Evolutionary conservation across 306 rosid genomes (phyloP).

Genomic region (Amphicarpaea edgeworthii): DNA sequence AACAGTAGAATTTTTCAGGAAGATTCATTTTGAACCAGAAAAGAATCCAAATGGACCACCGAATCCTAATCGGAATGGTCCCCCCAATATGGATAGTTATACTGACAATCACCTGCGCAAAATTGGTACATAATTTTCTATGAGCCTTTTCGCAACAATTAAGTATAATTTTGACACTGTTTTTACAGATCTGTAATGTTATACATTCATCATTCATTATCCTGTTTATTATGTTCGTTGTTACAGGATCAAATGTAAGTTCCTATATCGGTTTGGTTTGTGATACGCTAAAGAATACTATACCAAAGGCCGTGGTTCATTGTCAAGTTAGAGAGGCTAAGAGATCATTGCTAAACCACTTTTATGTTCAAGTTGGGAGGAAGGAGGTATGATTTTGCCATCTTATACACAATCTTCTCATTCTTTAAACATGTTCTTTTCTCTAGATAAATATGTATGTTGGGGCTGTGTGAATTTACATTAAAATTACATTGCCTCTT

Average conservation of each 20-base stretch:
- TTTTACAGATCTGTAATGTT: conserved; percentile 35
- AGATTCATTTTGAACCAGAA: conserved; percentile 82
- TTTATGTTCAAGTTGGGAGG: conserved; percentile 83
- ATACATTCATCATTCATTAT: conserved; percentile 1
- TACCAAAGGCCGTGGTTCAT: conserved; percentile 97
- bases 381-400: conserved; percentile 73
- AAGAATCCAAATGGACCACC: conserved; percentile 61
- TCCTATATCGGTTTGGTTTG: conserved; percentile 88
- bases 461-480: conserved; percentile 25
- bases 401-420: not conserved
- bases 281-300: conserved; percentile 81
- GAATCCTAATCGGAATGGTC: conserved; percentile 57
- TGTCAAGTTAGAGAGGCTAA: conserved; percentile 99
- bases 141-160: conserved; percentile 26
- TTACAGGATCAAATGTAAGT: conserved; percentile 90
- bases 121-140: conserved; percentile 70
- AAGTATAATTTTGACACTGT: conserved; percentile 25
- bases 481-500: conserved; percentile 19
- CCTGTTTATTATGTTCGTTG: conserved; percentile 37
- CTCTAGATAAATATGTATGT: not conserved
- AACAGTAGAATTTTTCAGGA: conserved; percentile 92
- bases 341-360: conserved; percentile 84
- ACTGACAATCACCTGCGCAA: conserved; percentile 83
- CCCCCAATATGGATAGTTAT: conserved; percentile 60
- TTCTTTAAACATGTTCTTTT: conserved; percentile 24